Percentiles rank a stretch among this genome's conserved stretches.
phyloP scores from a whole-genome alignment of 805 yeast species.

The Pichia thaimueangensis region DNA sequence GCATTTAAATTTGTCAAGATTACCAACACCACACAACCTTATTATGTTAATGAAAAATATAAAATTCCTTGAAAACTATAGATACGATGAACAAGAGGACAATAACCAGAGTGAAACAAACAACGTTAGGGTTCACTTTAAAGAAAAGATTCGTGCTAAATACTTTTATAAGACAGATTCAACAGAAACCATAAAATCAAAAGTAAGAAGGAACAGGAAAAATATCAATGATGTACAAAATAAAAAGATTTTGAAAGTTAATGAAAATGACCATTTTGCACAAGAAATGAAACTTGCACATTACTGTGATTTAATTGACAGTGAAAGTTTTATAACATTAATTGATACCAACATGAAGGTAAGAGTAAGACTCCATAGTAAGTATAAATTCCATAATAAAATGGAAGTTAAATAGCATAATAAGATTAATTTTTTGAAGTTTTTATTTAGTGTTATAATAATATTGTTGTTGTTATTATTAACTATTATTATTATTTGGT shows the following conservation, averaged over 20 bases:
- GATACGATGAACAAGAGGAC: background rate
- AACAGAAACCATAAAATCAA: background rate
- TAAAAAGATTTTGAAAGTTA: background rate
- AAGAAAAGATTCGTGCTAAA: background rate
- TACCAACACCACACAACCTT: background rate
- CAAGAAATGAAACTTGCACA: background rate
- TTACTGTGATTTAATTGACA: background rate
- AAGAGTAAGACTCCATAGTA: background rate
- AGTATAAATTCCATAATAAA: background rate
- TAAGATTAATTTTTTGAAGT: no score
- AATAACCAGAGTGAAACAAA: background rate
- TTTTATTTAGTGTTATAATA: no score
- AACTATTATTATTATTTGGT: no score
- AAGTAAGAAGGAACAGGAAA: no score
- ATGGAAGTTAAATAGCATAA: no score
- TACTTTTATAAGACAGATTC: background rate
- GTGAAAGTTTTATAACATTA: background rate
- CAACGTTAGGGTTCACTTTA: background rate
- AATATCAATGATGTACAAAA: no score
- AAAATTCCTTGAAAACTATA: background rate
- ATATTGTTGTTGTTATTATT: no score
- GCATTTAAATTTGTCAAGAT: background rate
- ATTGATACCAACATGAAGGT: background rate
- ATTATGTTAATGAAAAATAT: background rate
- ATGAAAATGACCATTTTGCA: background rate